Evolutionary conservation across 768 basidiomycete genomes (phyloP).

Genomic region (Sistotremastrum suecicum): DNA sequence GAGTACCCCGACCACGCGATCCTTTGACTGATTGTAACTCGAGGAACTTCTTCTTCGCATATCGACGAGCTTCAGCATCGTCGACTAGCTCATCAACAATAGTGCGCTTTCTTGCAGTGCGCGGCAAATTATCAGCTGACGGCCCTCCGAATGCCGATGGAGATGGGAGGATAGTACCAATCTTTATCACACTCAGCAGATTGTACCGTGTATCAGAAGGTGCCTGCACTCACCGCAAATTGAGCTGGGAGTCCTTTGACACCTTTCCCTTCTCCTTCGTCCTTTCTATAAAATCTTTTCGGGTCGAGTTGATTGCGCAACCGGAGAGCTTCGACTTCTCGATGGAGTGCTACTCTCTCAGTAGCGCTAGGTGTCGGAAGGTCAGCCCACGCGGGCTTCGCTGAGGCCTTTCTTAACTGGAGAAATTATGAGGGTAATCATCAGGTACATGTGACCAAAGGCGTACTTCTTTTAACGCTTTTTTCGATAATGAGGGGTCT

Average conservation of each 20-base stretch:
- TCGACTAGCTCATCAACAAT: constrained; percentile 82
- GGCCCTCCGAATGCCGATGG: constrained; percentile 58
- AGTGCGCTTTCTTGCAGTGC: constrained; percentile 60
- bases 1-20: constrained; percentile 55
- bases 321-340: constrained; percentile 79
- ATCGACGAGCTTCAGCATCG: constrained; percentile 72
- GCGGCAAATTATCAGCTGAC: constrained; percentile 56
- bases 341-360: constrained; percentile 63
- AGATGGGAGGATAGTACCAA: constrained; percentile 65
- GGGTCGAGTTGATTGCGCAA: constrained; percentile 82
- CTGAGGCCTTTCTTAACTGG: constrained; percentile 56
- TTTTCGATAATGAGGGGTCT: background rate
- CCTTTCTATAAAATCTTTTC: constrained; percentile 82
- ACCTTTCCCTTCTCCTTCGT: constrained; percentile 74
- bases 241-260: constrained; percentile 77
- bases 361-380: constrained; percentile 71
- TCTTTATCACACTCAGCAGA: constrained; percentile 24
- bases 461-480: constrained; percentile 3
- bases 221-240: constrained; percentile 53
- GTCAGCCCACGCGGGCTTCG: constrained; percentile 80
- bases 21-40: constrained; percentile 58
- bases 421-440: background rate
- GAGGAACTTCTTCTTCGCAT: constrained; percentile 86
- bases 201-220: constrained; percentile 5
- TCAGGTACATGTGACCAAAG: background rate